Percentiles rank a stretch among this genome's conserved stretches.
phyloP scores from a whole-genome alignment of 1,284 basidiomycete genomes.

The Boletus semigastroideus region DNA sequence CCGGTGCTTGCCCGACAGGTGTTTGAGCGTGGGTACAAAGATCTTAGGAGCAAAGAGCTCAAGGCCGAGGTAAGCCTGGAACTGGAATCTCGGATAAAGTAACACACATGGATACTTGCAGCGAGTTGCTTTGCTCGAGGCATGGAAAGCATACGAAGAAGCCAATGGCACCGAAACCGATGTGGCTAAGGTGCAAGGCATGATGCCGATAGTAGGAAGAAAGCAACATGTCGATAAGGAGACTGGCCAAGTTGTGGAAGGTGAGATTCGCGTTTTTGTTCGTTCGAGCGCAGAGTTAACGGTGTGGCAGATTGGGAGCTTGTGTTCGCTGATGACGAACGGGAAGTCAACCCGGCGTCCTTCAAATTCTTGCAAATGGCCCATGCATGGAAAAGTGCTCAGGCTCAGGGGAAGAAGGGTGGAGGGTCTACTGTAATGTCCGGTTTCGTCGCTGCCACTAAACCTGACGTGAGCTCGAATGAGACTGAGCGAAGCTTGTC shows the following conservation, averaged over 20 bases:
- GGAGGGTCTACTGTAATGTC: constrained; percentile 36
- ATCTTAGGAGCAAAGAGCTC: constrained; percentile 75
- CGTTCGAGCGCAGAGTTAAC: background rate
- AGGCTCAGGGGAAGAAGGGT: constrained; percentile 35
- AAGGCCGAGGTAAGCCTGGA: constrained; percentile 77
- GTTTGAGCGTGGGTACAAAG: constrained; percentile 85
- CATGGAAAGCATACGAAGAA: constrained; percentile 92
- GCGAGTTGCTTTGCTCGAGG: constrained; percentile 87
- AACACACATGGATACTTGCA: constrained; percentile 29
- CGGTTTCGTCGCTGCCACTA: constrained; percentile 45
- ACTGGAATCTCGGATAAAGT: background rate
- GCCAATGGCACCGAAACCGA: constrained; percentile 70
- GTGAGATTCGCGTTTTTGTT: constrained; percentile 41
- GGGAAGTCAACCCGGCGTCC: constrained; percentile 85
- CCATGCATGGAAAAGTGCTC: constrained; percentile 77
- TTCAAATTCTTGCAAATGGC: constrained; percentile 95
- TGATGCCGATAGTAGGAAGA: constrained; percentile 91
- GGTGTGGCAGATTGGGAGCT: constrained; percentile 80
- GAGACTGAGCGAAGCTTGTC: constrained; percentile 10
- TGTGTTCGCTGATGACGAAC: constrained; percentile 93
- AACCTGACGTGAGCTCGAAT: constrained; percentile 14
- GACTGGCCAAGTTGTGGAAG: constrained; percentile 84
- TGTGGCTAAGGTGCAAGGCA: constrained; percentile 76
- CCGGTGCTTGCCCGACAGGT: constrained; percentile 68
- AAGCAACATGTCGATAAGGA: constrained; percentile 81